These are phyloP conservation scores for Pseudogymnoascus sp. DNA, from an alignment of 2,329 filamentous ascomycete genomes.

Conservation along the genomic window DNA sequence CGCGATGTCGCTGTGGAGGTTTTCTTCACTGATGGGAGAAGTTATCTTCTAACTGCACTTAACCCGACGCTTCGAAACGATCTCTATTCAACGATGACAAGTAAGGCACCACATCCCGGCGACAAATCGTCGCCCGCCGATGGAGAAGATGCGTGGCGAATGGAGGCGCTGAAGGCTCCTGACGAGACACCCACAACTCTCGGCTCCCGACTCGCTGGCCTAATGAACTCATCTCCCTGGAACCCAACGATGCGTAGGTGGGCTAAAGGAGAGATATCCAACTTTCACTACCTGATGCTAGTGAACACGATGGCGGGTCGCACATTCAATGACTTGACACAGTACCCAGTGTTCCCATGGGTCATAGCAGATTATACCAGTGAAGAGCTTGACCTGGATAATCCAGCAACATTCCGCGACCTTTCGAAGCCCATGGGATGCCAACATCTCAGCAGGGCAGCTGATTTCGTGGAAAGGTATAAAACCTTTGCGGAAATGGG, in stretches of 20 bases:
- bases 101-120: slow-evolving; percentile 72
- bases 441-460: slow-evolving; percentile 67
- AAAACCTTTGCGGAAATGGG: slow-evolving; percentile 85
- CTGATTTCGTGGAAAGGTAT: slow-evolving; percentile 77
- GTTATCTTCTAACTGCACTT: slow-evolving; percentile 83
- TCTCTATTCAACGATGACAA: slow-evolving; percentile 65
- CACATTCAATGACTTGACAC: slow-evolving; percentile 95
- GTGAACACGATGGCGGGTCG: slow-evolving; percentile 95
- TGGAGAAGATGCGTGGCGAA: slow-evolving; percentile 82
- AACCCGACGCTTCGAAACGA: slow-evolving; percentile 69
- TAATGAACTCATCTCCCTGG: slow-evolving; percentile 76
- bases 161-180: slow-evolving; percentile 69
- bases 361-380: slow-evolving; percentile 93
- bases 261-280: slow-evolving; percentile 91
- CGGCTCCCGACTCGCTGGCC: slow-evolving; percentile 73
- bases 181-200: slow-evolving; percentile 52
- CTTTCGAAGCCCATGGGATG: slow-evolving; percentile 95
- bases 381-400: slow-evolving; percentile 76
- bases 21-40: slow-evolving; percentile 94
- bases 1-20: slow-evolving; percentile 94
- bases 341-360: slow-evolving; percentile 98
- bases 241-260: slow-evolving; percentile 83
- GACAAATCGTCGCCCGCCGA: slow-evolving; percentile 62
- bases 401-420: slow-evolving; percentile 82
- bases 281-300: slow-evolving; percentile 98